Conservation (phyloP, 139 green algal species). For the Chloropicon primus region DNA sequence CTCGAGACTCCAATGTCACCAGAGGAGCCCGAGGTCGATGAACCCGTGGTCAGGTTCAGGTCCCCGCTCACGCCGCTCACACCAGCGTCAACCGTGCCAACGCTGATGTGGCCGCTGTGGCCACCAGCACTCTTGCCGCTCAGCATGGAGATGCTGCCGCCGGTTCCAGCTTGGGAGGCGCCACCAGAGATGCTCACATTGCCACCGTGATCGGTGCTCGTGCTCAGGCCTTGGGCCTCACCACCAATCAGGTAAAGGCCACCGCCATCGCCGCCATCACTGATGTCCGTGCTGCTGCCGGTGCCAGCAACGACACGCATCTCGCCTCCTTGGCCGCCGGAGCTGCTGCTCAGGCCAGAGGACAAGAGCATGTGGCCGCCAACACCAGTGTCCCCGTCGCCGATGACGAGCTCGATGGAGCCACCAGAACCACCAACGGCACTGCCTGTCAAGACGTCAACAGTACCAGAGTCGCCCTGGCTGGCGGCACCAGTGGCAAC, state of each 20-base stretch:
- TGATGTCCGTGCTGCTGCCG: neutral
- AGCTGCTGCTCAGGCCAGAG: neutral
- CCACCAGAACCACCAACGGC: neutral
- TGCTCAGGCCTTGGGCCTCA: neutral
- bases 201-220: neutral
- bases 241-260: neutral
- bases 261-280: neutral
- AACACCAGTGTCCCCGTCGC: neutral
- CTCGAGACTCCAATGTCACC: neutral
- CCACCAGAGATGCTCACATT: neutral
- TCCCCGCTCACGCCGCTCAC: neutral
- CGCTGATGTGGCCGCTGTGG: neutral
- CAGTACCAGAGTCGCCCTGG: neutral
- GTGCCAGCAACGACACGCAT: neutral
- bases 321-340: neutral
- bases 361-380: neutral
- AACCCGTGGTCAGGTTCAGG: neutral
- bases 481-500: neutral
- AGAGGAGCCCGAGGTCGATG: neutral
- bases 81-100: neutral
- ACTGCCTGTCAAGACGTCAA: neutral
- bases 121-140: neutral
- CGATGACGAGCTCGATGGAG: neutral
- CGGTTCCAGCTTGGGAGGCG: neutral
- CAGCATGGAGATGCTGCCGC: neutral